Conservation (phyloP, 768 basidiomycete genomes). For the Amanita fuliginea region DNA sequence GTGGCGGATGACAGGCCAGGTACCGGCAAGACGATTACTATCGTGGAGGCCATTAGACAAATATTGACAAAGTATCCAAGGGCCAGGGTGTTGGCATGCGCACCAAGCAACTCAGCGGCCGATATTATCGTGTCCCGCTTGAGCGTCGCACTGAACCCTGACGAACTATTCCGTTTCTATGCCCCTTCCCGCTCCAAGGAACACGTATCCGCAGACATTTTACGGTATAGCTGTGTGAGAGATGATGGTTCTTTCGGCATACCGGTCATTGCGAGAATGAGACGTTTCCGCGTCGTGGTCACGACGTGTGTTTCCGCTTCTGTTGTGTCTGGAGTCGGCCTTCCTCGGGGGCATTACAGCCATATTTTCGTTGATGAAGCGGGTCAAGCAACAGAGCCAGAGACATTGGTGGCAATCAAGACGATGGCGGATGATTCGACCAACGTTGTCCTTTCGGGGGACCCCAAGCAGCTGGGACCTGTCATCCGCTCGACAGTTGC, state of each 20-base stretch:
- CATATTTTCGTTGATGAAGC: constrained; percentile 69
- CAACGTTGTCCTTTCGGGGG: constrained; percentile 53
- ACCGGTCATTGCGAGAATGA: constrained; percentile 24
- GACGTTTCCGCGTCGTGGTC: constrained; percentile 42
- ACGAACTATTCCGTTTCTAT: constrained; percentile 44
- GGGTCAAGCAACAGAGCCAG: constrained; percentile 63
- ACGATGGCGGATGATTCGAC: constrained; percentile 42
- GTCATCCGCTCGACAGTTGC: constrained; percentile 52
- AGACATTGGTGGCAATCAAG: constrained; percentile 52
- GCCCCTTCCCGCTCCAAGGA: constrained; percentile 36
- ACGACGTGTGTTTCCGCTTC: constrained; percentile 57
- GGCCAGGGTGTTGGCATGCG: constrained; percentile 44
- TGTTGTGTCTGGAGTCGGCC: constrained; percentile 41
- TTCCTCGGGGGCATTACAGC: constrained; percentile 49
- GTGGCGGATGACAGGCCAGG: constrained; percentile 30
- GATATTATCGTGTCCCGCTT: constrained; percentile 46
- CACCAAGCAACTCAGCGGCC: constrained; percentile 57
- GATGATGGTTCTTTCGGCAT: constrained; percentile 28
- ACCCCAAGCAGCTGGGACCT: constrained; percentile 64
- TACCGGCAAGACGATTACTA: constrained; percentile 58
- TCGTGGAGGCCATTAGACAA: constrained; percentile 50
- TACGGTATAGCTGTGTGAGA: constrained; percentile 21
- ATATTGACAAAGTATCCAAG: constrained; percentile 25
- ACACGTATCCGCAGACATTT: constrained; percentile 34
- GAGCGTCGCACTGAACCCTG: constrained; percentile 13